phyloP scores from a whole-genome alignment of 2,329 filamentous ascomycete genomes.

The Zymoseptoria crescenta region DNA sequence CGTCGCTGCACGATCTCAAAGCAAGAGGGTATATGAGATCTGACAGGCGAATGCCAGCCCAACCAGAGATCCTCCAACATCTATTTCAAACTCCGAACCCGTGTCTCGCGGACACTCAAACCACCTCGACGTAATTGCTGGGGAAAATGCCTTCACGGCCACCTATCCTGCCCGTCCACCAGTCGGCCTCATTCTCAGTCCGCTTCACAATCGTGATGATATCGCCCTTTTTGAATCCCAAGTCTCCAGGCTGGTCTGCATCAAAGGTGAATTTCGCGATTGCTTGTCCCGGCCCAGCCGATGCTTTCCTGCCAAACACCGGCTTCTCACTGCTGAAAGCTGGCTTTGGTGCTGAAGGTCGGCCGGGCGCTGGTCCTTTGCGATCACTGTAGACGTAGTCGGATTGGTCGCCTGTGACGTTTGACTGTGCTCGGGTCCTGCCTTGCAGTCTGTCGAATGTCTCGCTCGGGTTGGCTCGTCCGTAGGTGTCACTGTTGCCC shows the following conservation, averaged over 20 bases:
- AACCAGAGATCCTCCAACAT: neutral
- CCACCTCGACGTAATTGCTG: conserved; percentile 28
- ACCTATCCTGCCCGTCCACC: conserved; percentile 94
- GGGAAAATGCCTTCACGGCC: conserved; percentile 80
- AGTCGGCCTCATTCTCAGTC: conserved; percentile 89
- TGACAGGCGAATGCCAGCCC: neutral
- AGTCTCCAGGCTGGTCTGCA: conserved; percentile 81
- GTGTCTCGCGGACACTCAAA: neutral
- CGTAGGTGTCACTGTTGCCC: conserved; percentile 57
- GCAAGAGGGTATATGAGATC: neutral
- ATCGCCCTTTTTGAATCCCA: conserved; percentile 96
- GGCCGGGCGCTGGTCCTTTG: conserved; percentile 52
- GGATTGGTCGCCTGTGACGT: conserved; percentile 36
- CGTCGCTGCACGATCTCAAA: neutral
- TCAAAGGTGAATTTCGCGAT: conserved; percentile 92
- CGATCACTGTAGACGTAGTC: conserved; percentile 50
- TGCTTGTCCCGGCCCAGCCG: conserved; percentile 61
- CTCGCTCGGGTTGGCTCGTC: conserved; percentile 43
- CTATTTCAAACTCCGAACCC: neutral
- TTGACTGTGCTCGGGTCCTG: conserved; percentile 23
- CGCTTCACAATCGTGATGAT: conserved; percentile 90
- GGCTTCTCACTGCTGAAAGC: conserved; percentile 53
- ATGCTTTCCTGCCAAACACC: conserved; percentile 40
- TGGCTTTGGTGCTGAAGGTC: conserved; percentile 84
- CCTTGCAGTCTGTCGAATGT: conserved; percentile 40